These are phyloP conservation scores for sorghum (Sorghum bicolor) DNA, from an alignment of 176 grass and related monocot genomes.

Conservation along the genomic window DNA sequence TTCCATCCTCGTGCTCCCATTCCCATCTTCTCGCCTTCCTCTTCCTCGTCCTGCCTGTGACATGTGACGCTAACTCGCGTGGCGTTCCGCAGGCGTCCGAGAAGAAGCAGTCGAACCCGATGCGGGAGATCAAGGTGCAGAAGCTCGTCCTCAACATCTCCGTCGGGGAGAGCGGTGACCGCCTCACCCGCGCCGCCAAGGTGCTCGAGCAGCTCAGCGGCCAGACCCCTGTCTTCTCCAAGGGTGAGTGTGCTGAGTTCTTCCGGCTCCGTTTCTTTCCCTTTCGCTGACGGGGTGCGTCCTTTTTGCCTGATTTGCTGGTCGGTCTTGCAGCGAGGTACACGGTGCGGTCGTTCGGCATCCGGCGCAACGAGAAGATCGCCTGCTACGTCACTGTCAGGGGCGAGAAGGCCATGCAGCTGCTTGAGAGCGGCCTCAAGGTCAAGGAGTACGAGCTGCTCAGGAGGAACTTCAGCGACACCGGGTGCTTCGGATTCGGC, in stretches of 20 bases:
- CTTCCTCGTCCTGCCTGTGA: background rate
- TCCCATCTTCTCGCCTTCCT: background rate
- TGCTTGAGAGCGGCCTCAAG: conserved; percentile 43
- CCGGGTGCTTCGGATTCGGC: conserved; percentile 36
- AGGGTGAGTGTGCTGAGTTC: background rate
- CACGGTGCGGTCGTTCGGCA: conserved; percentile 48
- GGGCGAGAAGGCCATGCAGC: conserved; percentile 45
- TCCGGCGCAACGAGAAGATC: conserved; percentile 40
- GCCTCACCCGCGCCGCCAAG: conserved; percentile 42
- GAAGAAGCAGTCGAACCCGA: conserved; percentile 50
- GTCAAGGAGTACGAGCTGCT: conserved; percentile 47
- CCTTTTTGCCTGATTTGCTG: no score
- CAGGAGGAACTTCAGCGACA: conserved; percentile 38
- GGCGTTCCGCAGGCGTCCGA: conserved; percentile 7
- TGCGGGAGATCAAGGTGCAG: conserved; percentile 60
- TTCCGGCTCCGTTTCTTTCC: background rate
- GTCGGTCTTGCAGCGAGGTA: conserved; percentile 27
- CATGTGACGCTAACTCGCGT: background rate
- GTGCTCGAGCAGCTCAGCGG: conserved; percentile 38
- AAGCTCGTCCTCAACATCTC: conserved; percentile 65
- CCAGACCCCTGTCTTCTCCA: conserved; percentile 46
- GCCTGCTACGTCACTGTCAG: conserved; percentile 40
- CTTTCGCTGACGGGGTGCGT: background rate
- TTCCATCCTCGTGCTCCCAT: background rate
- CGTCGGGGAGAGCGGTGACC: conserved; percentile 53